Evolutionary conservation across 352 stramenopile genomes (phyloP), one percentile per base, ranked within the genome.

Genomic region (Phytophthora fragariae): DNA sequence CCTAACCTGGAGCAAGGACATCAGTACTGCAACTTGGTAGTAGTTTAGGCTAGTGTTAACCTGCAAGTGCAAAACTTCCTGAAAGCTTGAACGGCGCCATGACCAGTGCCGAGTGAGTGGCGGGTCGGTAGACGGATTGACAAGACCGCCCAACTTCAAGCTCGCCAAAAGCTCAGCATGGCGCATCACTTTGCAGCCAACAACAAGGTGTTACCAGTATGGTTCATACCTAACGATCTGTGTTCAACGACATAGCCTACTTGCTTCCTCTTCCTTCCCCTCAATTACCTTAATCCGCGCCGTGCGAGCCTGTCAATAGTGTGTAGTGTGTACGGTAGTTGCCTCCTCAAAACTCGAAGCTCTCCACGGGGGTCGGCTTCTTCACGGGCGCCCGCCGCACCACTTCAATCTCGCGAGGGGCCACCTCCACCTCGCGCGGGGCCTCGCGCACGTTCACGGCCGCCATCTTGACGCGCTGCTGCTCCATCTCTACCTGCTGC

Each of bases 271-370:
- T 41, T 4, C 35, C 14, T 15, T 12, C 35, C 52, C 56, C 52
- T 53, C 68, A 70, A 66, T 71, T 64, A 70, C 47, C 68, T 64
- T 73, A 72, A 76, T 53, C 62, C 52, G 49, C 58, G 29, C 69
- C 49, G 41, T 64, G 62, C 57, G 47, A 61, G 44, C 29, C 66
- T 75, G 27, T 66, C 58, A 17, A 49, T 49, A 50, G 10, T 41
- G 9, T 59, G 55, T 73, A 69, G 54, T 41, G 14, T 12, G 35
- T 41, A 14, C 35, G 11, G 35, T 41, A 41, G 41, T 19, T 3
- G 41, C 14, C 62, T 70, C 37, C 46, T 81, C 55, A 85, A 76
- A 85, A 85, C 70, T 85, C 78, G 57, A 83, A 68, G 54, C 77
- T 84, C 47, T 70, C 66, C 65, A 85, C 76, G 17, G 75, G 75